phyloP scores from a whole-genome alignment of 345 rosid species.

The Citrus unshiu region DNA sequence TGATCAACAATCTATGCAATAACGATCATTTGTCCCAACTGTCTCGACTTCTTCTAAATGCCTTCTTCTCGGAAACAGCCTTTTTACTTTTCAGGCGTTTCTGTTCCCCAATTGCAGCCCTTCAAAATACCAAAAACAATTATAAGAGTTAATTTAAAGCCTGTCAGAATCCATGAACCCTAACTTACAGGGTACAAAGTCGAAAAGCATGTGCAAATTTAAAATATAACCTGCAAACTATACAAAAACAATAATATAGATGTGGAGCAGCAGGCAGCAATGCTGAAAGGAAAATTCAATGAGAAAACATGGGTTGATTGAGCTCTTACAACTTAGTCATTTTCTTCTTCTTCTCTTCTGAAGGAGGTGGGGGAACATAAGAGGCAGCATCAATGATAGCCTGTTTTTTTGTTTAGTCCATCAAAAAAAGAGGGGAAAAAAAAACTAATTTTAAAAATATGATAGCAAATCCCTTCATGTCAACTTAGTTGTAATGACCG shows the following conservation, averaged over 20 bases:
- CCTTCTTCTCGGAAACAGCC: conserved; percentile 75
- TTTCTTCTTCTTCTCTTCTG: conserved; percentile 97
- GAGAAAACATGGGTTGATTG: background rate
- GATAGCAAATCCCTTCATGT: background rate
- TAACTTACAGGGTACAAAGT: background rate
- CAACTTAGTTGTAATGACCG: background rate
- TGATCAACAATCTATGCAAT: background rate
- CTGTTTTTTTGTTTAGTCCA: conserved; percentile 32
- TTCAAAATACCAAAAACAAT: conserved; percentile 17
- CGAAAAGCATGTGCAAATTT: background rate
- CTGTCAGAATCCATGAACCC: background rate
- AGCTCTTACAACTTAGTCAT: conserved; percentile 65
- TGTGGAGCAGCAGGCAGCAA: background rate
- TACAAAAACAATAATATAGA: background rate
- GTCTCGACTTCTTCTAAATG: conserved; percentile 72
- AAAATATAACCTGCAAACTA: background rate
- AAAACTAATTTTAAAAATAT: background rate
- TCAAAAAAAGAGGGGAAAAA: background rate
- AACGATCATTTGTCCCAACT: conserved; percentile 56
- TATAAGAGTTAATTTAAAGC: background rate
- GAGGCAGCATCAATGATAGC: conserved; percentile 89
- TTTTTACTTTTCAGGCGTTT: conserved; percentile 75
- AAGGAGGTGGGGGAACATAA: conserved; percentile 94
- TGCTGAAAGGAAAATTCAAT: background rate
- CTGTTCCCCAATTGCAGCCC: conserved; percentile 89